Base-by-base conservation (phyloP, 768 basidiomycete genomes). In the Pilatotrama ljubarskyi region DNA sequence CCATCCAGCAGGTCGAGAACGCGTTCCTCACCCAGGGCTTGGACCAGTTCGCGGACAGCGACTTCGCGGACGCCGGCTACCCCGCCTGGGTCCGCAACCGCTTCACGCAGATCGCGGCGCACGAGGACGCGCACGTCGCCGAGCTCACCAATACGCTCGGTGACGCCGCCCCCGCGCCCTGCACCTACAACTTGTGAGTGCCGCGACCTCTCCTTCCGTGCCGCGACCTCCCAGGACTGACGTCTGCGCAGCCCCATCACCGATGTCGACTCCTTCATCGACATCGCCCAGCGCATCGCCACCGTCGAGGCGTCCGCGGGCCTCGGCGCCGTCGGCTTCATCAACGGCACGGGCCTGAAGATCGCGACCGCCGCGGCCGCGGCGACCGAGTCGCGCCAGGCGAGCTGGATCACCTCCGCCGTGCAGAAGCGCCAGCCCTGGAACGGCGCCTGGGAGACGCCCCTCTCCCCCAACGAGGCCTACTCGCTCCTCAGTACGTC, bases 291-390 rank as follows among this genome's bases (percentile, higher is more conserved):
- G 58, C 69, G 78, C 53, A 69, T 86, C 46, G 84, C 86, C 72
- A 75, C 77, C 26, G 80, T 88, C 42, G 77, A 76, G 10, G 75
- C 80, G 3, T 77, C 82, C 13, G 84, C 85, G 9, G 88, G 85
- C 67, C 76, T 81, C 56, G 88, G 88, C 18, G 81, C 81, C 1
- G 73, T 81, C 3, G 73, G 74, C 11, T 74, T 72, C 64, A 69
- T 84, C 61, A 50, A 66, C 40, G 68, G 74, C 59, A 65, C 78
- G 72, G 73, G 26, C 41, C 26, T 47, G 24, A 5, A 37, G 3
- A 22, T 51, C 49, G 29, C 26, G 47, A 15, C 49, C 7, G 41
- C 63, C 61, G 58, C 66, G 22, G 87, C 90, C 65, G 75, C 89
- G n/a, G 76, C 79, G 25, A 76, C 76, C 47, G 83, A 85, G 70